These are phyloP conservation scores for Candida corydali DNA, from an alignment of 805 yeast genomes.

Conservation along the genomic window DNA sequence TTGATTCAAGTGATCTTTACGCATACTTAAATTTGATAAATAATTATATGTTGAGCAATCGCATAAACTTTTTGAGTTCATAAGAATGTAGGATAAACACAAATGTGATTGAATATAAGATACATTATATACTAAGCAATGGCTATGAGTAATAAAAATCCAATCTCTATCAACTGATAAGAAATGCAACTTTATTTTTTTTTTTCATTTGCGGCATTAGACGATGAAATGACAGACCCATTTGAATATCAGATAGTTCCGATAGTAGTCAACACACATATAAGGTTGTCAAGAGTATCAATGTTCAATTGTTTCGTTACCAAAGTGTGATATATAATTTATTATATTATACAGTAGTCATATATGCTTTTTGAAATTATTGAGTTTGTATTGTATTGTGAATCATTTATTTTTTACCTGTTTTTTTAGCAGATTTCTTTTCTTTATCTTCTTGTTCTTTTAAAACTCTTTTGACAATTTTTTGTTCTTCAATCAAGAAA, in stretches of 20 bases:
- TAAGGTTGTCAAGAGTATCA: no score
- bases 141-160: background rate
- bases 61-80: no score
- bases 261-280: no score
- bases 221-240: background rate
- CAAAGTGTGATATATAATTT: background rate
- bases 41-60: background rate
- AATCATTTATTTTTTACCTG: constrained; percentile 28
- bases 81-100: no score
- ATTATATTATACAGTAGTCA: constrained; percentile 4
- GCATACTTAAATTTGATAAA: no score
- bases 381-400: background rate
- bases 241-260: background rate
- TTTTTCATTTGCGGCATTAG: background rate
- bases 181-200: background rate
- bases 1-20: no score
- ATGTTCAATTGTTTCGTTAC: background rate
- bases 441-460: constrained; percentile 94
- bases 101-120: no score
- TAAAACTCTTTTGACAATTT: constrained; percentile 98
- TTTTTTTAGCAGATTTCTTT: constrained; percentile 44
- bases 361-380: background rate
- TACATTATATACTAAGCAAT: no score
- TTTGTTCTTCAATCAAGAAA: constrained; percentile 99
- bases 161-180: background rate